A percentile compares a stretch with the other conserved stretches of the same genome.
Evolutionary conservation across 305 asterid species (phyloP).

Genomic region (Coffea humblotiana): DNA sequence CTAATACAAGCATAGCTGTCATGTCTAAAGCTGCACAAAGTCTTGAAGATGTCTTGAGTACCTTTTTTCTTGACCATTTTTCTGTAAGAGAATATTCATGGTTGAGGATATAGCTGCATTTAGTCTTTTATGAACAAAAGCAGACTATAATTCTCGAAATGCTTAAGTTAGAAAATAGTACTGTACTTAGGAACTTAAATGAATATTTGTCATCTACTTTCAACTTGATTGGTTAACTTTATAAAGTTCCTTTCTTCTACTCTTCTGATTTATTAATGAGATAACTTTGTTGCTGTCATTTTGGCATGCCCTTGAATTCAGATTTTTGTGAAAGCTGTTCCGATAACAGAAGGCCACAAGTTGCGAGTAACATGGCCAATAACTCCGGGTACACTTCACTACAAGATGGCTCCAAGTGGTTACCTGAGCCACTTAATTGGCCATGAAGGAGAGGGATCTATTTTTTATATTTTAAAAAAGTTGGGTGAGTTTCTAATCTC

Average conservation of each 20-base stretch:
- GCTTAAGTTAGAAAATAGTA: no score
- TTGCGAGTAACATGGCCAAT: slow-evolving; percentile 79
- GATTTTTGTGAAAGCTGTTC: slow-evolving; percentile 86
- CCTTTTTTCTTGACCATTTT: no score
- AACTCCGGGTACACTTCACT: slow-evolving; percentile 71
- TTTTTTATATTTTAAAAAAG: slow-evolving; percentile 85
- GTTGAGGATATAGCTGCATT: no score
- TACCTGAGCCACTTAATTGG: slow-evolving; percentile 91
- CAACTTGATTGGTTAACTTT: no score
- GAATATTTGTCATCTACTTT: no score
- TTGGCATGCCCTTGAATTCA: slow-evolving; percentile 26
- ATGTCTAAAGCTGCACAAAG: no score
- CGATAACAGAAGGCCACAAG: slow-evolving; percentile 85
- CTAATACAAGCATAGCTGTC: no score
- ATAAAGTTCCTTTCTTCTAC: neutral
- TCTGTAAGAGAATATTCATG: no score
- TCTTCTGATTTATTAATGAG: neutral
- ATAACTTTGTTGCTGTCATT: neutral
- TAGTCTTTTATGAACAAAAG: no score
- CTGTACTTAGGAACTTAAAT: no score
- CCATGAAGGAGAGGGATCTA: slow-evolving; percentile 99
- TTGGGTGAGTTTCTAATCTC: slow-evolving; percentile 67
- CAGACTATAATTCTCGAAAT: no score
- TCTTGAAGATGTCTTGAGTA: no score
- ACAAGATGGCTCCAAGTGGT: slow-evolving; percentile 74